Percentiles rank a stretch among this genome's conserved stretches.
phyloP scores from a whole-genome alignment of 2,329 filamentous ascomycete species.

The Escovopsis weberi region DNA sequence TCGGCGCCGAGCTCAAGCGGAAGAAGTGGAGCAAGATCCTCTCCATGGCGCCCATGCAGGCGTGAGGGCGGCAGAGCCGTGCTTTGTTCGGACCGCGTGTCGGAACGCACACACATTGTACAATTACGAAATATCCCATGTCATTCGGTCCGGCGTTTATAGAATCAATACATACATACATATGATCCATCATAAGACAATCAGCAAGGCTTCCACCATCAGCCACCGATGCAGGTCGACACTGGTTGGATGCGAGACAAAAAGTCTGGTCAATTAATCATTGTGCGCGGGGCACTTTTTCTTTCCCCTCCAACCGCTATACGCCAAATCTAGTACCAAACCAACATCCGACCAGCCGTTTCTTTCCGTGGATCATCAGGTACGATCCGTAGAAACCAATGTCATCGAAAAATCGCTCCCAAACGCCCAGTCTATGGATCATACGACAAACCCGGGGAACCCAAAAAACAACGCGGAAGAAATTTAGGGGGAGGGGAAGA shows the following conservation, averaged over 20 bases:
- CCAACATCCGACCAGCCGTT: background rate
- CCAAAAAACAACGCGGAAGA: background rate
- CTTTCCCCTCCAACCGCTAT: background rate
- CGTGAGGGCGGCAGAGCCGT: conserved; percentile 13
- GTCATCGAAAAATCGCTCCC: background rate
- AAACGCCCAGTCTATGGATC: conserved; percentile 1
- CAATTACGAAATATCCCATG: conserved; percentile 16
- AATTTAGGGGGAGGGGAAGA: no score
- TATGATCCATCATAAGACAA: background rate
- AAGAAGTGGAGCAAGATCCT: conserved; percentile 98
- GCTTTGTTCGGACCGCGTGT: no score
- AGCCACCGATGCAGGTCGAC: background rate
- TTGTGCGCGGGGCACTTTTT: background rate
- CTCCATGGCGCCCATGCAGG: conserved; percentile 69
- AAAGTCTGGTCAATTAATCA: background rate
- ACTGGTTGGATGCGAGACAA: background rate
- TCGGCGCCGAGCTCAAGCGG: conserved; percentile 75
- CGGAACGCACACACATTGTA: conserved; percentile 11
- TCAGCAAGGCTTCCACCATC: background rate
- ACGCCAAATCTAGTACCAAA: background rate
- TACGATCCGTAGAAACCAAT: background rate
- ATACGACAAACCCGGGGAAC: background rate
- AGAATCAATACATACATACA: conserved; percentile 4
- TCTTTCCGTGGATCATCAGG: background rate
- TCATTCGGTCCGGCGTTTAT: conserved; percentile 21